These are phyloP conservation scores for Cryphonectria nitschkei DNA, from an alignment of 2,329 filamentous ascomycete species.

Conservation along the genomic window DNA sequence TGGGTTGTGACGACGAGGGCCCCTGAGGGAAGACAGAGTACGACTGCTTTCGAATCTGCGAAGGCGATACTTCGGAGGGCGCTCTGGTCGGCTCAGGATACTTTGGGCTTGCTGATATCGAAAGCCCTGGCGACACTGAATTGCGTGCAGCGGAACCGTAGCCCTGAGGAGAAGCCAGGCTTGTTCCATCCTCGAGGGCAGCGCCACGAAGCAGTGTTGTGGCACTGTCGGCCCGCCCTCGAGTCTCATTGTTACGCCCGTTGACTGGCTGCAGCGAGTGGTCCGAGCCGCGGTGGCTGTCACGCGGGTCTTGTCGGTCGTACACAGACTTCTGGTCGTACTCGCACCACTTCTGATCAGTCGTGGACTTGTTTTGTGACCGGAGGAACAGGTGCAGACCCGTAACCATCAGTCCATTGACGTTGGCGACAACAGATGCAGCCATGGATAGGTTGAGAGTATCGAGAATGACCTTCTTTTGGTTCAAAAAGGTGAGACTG, in stretches of 20 bases:
- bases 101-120: slow-evolving; percentile 32
- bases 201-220: slow-evolving; percentile 15
- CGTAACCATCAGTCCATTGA: slow-evolving; percentile 67
- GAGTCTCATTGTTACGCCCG: background rate
- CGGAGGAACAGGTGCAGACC: slow-evolving; percentile 70
- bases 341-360: slow-evolving; percentile 50
- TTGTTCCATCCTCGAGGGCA: slow-evolving; percentile 3
- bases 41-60: slow-evolving; percentile 42
- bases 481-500: slow-evolving; percentile 52
- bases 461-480: slow-evolving; percentile 41
- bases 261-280: slow-evolving; percentile 42
- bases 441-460: slow-evolving; percentile 61
- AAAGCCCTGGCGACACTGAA: slow-evolving; percentile 25
- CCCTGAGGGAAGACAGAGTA: slow-evolving; percentile 47
- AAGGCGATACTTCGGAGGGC: slow-evolving; percentile 31
- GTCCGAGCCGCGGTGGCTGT: slow-evolving; percentile 30
- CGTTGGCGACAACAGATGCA: slow-evolving; percentile 66
- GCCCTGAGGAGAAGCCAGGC: background rate
- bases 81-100: slow-evolving; percentile 37
- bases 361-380: slow-evolving; percentile 62
- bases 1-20: slow-evolving; percentile 34
- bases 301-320: slow-evolving; percentile 45
- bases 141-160: slow-evolving; percentile 14
- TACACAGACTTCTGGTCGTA: slow-evolving; percentile 51
- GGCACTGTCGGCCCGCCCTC: slow-evolving; percentile 19